Evolutionary conservation across 495 filamentous ascomycete species (phyloP).

Genomic region (Podospora sp.): DNA sequence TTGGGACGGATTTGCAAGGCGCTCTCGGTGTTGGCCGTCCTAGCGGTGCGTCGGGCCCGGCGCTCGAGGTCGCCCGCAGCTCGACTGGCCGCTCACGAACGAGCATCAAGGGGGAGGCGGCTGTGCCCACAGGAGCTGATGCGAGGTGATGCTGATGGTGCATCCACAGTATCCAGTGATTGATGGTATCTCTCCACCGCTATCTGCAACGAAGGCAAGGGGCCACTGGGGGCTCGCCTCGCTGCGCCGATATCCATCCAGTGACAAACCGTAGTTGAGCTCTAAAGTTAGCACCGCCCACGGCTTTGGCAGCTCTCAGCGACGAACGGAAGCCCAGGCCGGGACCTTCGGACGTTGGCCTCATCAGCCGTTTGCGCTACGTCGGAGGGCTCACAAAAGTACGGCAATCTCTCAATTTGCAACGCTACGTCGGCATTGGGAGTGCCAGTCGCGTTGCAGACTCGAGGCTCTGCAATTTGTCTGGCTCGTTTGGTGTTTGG

Average conservation of each 20-base stretch:
- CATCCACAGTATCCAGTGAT: not conserved
- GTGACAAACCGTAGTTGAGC: not conserved
- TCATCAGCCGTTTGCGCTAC: constrained; percentile 1
- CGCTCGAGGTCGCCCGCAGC: not conserved
- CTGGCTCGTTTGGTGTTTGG: constrained; percentile 14
- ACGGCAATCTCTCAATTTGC: not conserved
- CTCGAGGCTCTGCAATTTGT: constrained; percentile 13
- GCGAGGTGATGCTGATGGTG: not conserved
- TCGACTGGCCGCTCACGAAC: not conserved
- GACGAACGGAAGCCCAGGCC: no score
- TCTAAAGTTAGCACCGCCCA: constrained; percentile 7
- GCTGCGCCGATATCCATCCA: not conserved
- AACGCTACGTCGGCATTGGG: not conserved
- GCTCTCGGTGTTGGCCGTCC: not conserved
- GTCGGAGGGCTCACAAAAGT: not conserved
- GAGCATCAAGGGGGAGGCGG: not conserved
- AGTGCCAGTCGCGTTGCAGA: constrained; percentile 12
- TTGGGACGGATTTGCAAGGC: constrained; percentile 3
- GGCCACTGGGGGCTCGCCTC: not conserved
- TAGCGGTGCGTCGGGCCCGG: not conserved
- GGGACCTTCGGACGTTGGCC: not conserved
- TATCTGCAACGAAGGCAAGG: no score
- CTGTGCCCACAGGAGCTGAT: not conserved
- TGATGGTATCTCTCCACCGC: constrained; percentile 10
- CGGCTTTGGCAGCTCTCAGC: constrained; percentile 5